Base-by-base conservation (phyloP, 2,329 filamentous ascomycete genomes). In the Colletotrichum camelliae region DNA sequence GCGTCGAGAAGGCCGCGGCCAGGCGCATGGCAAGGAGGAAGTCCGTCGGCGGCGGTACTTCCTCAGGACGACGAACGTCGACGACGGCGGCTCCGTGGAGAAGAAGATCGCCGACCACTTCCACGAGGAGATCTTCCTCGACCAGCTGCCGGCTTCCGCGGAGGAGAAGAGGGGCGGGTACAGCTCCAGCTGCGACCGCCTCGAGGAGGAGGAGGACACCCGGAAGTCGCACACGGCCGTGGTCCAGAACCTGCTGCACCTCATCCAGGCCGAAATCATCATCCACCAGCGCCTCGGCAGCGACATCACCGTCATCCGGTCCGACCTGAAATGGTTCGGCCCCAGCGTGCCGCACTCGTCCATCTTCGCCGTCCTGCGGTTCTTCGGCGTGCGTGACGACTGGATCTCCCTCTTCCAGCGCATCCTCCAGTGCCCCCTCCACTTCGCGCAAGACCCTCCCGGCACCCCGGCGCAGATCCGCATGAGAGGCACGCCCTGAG, bases 301-400 rank as follows among this genome's bases (percentile, higher is more conserved):
- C 12, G 84, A 89, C 24, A 86, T 91, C 67, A 89, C 89, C 1
- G 87, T 91, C 4, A 82, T 93, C 52, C 87, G 90, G 15, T 90
- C 89, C 1, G 90, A 92, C 79, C 92, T 93, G 77, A 85, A 88
- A 60, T 91, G 88, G 85, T 91, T 92, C 74, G 89, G 89, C 0
- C 88, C 91, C 0, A 88, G 88, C 6, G 83, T 93, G 16, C 87
- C 91, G 4, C 91, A 93, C 79, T 81, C 85, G 29, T 90, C 90
- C 2, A 87, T 93, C 43, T 82, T 90, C 29, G 82, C 87, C 1
- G 85, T 91, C 1, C 81, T 93, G 77, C 84, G 87, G 52, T 92
- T 89, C 79, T 89, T 93, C 64, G 89, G 89, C 3, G 84, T 93
- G 3, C 83, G 87, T 1, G 81, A 87, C 2, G 80, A 81, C 3